Conservation (phyloP, 2,329 filamentous ascomycete genomes). For the Fusarium gaditjirri region DNA sequence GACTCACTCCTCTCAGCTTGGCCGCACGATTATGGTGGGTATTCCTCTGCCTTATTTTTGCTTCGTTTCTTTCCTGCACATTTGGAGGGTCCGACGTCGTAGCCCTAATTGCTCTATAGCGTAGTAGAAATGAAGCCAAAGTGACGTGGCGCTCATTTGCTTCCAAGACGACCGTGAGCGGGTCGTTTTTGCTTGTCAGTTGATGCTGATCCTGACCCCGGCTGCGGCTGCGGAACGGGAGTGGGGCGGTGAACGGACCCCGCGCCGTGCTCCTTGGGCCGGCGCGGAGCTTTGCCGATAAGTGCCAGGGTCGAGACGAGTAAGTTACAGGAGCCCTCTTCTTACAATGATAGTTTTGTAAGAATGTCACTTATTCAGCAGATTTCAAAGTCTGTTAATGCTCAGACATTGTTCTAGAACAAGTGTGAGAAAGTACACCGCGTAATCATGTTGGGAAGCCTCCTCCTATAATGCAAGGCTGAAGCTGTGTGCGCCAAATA, state of each 20-base stretch:
- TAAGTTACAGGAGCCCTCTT: not conserved
- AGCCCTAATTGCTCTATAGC: not conserved
- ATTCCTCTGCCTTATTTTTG: not conserved
- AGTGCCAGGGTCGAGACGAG: not conserved
- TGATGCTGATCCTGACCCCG: slow-evolving; percentile 1
- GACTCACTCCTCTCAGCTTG: slow-evolving; percentile 13
- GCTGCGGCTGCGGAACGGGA: slow-evolving; percentile 30
- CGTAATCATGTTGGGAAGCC: not conserved
- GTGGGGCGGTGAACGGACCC: slow-evolving; percentile 29
- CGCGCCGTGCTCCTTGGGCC: slow-evolving; percentile 1
- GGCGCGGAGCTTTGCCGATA: not conserved
- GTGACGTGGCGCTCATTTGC: slow-evolving; percentile 29
- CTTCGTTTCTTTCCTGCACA: not conserved
- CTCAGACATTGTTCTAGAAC: not conserved
- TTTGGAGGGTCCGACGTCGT: not conserved
- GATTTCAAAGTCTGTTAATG: not conserved
- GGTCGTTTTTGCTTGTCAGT: slow-evolving; percentile 11
- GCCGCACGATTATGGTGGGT: slow-evolving; percentile 18
- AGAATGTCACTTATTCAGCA: not conserved
- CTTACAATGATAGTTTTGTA: not conserved
- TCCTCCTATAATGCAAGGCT: not conserved
- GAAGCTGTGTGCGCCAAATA: slow-evolving; percentile 6
- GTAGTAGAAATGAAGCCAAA: slow-evolving; percentile 8
- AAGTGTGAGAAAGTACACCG: not conserved
- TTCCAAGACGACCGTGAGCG: slow-evolving; percentile 16